A percentile compares a stretch with the other conserved stretches of the same genome.
Evolutionary conservation across 371 early-diverging fungal species (phyloP).

Genomic region (Haplosporangium sp.): DNA sequence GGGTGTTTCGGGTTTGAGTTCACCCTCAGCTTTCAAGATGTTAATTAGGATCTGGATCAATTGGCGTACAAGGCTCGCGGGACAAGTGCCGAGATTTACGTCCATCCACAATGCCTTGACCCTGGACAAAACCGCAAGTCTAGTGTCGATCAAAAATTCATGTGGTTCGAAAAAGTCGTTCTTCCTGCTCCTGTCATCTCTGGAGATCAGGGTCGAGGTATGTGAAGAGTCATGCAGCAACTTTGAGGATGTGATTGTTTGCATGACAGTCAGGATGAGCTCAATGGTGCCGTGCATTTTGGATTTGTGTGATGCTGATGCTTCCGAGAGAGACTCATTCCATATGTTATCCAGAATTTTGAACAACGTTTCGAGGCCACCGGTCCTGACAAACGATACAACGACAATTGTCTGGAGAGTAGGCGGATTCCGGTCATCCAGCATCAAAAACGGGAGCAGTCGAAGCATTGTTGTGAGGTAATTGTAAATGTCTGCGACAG

Average conservation of each 20-base stretch:
- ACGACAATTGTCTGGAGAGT: conserved; percentile 79
- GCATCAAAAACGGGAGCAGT: conserved; percentile 58
- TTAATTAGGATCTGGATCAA: conserved; percentile 69
- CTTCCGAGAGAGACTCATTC: conserved; percentile 55
- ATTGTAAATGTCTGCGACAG: conserved; percentile 59
- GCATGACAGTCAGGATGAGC: conserved; percentile 65
- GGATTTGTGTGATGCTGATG: conserved; percentile 29
- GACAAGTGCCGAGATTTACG: conserved; percentile 56
- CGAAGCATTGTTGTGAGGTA: conserved; percentile 67
- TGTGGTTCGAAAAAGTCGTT: conserved; percentile 74
- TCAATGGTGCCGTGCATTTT: conserved; percentile 61
- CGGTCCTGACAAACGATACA: conserved; percentile 72
- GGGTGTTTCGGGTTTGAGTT: conserved; percentile 52
- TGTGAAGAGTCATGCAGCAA: conserved; percentile 77
- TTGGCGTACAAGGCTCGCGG: conserved; percentile 61
- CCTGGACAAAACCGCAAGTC: conserved; percentile 65
- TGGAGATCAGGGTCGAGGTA: conserved; percentile 62
- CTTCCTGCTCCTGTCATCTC: conserved; percentile 64
- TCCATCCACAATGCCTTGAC: conserved; percentile 65
- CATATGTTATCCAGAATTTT: conserved; percentile 65
- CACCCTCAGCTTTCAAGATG: conserved; percentile 81
- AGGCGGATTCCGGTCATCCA: conserved; percentile 69
- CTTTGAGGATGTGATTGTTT: conserved; percentile 68
- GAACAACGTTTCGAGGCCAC: conserved; percentile 70
- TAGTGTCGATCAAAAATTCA: conserved; percentile 70